Percentiles rank a stretch among this genome's conserved stretches.
These are phyloP conservation scores for Neopestalotiopsis sp. DNA, from an alignment of 2,329 filamentous ascomycete genomes.

Conservation along the genomic window DNA sequence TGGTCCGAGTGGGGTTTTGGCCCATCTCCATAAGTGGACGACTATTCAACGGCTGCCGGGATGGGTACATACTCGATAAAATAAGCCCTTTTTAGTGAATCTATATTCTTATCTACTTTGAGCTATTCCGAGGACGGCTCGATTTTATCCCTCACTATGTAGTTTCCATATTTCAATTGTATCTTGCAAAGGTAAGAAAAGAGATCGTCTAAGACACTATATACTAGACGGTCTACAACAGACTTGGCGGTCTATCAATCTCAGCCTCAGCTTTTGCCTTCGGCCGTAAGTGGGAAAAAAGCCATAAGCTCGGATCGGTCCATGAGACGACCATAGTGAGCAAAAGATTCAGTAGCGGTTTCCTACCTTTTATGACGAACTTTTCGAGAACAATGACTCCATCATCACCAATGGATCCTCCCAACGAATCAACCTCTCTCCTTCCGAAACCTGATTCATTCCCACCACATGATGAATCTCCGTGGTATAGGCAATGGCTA, in stretches of 20 bases:
- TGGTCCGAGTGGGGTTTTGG: neutral
- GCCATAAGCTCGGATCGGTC: no score
- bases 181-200: neutral
- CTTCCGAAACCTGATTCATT: conserved; percentile 4
- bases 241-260: neutral
- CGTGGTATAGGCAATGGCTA: conserved; percentile 39
- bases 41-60: conserved; percentile 1
- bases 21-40: neutral
- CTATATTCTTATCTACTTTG: neutral
- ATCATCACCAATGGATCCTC: conserved; percentile 1
- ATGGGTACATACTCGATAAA: neutral
- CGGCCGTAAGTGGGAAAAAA: no score
- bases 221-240: neutral
- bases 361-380: neutral
- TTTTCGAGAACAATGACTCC: conserved; percentile 7
- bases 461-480: neutral
- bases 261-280: neutral
- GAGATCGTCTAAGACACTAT: neutral
- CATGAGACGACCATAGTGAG: no score
- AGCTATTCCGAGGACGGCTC: neutral
- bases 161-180: neutral
- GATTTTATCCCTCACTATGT: conserved; percentile 1
- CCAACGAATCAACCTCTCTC: conserved; percentile 11
- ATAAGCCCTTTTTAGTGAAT: neutral
- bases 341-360: neutral